These are phyloP conservation scores for Saturnispora saitoi DNA, from an alignment of 805 yeast genomes.

Conservation along the genomic window DNA sequence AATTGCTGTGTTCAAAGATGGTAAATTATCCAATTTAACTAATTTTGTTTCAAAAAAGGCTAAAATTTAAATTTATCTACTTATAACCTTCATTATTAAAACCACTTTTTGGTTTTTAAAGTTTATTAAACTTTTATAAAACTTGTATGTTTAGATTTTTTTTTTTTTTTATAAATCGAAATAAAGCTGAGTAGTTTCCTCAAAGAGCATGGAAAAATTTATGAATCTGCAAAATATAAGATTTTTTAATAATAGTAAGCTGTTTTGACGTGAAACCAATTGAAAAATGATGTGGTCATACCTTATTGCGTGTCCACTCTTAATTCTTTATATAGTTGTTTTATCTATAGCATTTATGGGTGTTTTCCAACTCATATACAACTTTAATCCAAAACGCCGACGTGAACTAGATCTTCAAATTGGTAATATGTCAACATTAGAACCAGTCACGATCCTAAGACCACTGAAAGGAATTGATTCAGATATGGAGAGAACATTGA, in stretches of 20 bases:
- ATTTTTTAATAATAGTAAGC: not conserved
- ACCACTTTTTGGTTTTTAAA: not conserved
- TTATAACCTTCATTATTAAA: not conserved
- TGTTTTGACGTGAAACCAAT: not conserved
- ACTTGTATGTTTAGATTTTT: not conserved
- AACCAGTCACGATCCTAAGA: slow-evolving; percentile 68
- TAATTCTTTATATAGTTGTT: slow-evolving; percentile 27
- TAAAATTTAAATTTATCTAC: not conserved
- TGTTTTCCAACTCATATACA: slow-evolving; percentile 20
- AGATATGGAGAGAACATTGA: slow-evolving; percentile 59
- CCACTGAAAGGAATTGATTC: slow-evolving; percentile 84
- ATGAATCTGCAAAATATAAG: not conserved
- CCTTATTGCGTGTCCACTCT: slow-evolving; percentile 6
- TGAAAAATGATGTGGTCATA: not conserved
- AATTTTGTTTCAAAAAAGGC: not conserved
- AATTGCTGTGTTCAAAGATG: not conserved
- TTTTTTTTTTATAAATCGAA: not conserved
- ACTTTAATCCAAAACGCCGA: slow-evolving; percentile 19
- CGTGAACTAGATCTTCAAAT: slow-evolving; percentile 5
- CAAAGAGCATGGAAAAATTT: not conserved
- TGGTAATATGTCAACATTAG: slow-evolving; percentile 26
- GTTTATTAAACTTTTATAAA: not conserved
- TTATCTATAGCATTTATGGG: slow-evolving; percentile 23
- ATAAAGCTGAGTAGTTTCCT: not conserved
- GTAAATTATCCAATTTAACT: not conserved